Evolutionary conservation across 257 asterid species (phyloP).

Genomic region (Solanum chmielewskii): DNA sequence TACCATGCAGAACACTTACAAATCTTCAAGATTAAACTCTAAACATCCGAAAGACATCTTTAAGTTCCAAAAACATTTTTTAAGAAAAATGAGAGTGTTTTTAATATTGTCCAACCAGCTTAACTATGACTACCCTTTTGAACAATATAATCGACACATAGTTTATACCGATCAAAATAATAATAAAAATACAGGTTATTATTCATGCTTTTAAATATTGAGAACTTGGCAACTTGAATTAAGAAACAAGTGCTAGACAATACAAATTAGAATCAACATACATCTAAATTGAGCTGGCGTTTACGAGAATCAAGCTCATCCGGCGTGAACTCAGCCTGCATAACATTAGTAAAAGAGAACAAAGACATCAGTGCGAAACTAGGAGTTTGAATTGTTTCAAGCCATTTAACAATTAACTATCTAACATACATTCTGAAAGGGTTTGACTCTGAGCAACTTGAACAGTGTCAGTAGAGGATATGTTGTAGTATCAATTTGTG

Average conservation of each 20-base stretch:
- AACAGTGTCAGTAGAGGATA: conserved; percentile 65
- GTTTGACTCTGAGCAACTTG: conserved; percentile 42
- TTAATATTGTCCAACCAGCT: neutral
- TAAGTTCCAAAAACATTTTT: neutral
- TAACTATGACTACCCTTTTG: neutral
- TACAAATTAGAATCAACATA: neutral
- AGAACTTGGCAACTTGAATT: neutral
- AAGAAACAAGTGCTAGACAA: neutral
- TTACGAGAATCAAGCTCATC: conserved; percentile 66
- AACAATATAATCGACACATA: conserved; percentile 3
- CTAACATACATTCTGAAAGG: conserved; percentile 45
- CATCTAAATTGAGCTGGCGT: conserved; percentile 43
- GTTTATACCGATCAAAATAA: neutral
- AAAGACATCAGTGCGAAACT: neutral
- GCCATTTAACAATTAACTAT: neutral
- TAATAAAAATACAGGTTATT: neutral
- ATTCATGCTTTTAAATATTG: neutral
- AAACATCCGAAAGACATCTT: neutral
- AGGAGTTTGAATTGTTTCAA: neutral
- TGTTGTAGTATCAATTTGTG: conserved; percentile 42
- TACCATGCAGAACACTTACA: neutral
- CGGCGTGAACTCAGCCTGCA: conserved; percentile 83
- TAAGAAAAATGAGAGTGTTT: neutral
- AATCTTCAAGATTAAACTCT: neutral
- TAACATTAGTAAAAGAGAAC: neutral